These are phyloP conservation scores for Rubia peregrina DNA, from an alignment of 305 asterid species.

Conservation along the genomic window DNA sequence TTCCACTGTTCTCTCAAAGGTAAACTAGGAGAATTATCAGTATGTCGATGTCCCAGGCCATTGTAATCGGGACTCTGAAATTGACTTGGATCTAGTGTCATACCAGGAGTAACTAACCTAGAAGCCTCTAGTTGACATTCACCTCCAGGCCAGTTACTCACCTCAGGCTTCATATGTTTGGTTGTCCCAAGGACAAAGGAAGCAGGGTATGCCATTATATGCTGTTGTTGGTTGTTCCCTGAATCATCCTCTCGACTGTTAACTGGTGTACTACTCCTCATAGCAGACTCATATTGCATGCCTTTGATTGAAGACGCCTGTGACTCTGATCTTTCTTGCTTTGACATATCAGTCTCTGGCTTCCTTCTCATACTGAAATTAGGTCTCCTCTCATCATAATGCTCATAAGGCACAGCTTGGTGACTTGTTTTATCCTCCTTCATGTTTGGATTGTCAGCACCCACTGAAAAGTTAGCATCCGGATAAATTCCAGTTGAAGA, in stretches of 20 bases:
- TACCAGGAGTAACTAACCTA: constrained; percentile 33
- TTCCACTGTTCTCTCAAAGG: constrained; percentile 68
- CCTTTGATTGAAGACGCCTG: constrained; percentile 48
- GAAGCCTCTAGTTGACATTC: constrained; percentile 36
- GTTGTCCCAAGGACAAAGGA: constrained; percentile 38
- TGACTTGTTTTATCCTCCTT: constrained; percentile 49
- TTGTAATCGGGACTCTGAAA: constrained; percentile 39
- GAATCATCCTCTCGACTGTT: constrained; percentile 41
- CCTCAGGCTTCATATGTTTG: constrained; percentile 47
- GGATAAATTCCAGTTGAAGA: constrained; percentile 22
- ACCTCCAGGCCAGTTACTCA: constrained; percentile 42
- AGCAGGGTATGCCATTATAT: constrained; percentile 29
- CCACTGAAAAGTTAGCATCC: constrained; percentile 38
- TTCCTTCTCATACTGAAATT: constrained; percentile 38
- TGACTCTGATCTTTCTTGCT: constrained; percentile 49
- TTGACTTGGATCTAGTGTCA: constrained; percentile 34
- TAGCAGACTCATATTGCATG: constrained; percentile 35
- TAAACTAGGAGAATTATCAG: constrained; percentile 47
- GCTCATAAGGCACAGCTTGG: constrained; percentile 38
- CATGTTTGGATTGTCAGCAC: constrained; percentile 41
- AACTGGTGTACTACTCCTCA: constrained; percentile 35
- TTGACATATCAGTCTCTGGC: constrained; percentile 35
- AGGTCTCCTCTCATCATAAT: constrained; percentile 48
- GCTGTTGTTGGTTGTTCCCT: constrained; percentile 37
- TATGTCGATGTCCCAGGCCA: constrained; percentile 39